Percentiles rank a stretch among this genome's conserved stretches.
phyloP scores from a whole-genome alignment of 208 protist genomes.

The Phytomonas francai region DNA sequence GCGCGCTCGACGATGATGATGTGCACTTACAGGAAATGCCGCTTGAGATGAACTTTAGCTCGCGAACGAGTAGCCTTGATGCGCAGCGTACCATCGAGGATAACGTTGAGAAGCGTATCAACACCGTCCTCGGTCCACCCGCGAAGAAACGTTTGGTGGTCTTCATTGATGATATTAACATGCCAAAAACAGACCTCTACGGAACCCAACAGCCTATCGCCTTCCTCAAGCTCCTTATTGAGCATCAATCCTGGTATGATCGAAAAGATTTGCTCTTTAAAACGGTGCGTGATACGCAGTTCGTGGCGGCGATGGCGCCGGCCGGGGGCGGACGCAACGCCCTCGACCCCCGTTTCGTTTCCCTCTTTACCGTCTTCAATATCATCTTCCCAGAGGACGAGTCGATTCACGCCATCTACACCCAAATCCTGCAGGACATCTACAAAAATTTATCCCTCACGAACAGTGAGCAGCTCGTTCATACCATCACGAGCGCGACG shows the following conservation, averaged over 20 bases:
- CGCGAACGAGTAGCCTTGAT: constrained; percentile 93
- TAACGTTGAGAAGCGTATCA: constrained; percentile 96
- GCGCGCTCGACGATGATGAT: constrained; percentile 30
- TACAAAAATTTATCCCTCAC: constrained; percentile 59
- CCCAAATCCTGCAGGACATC: constrained; percentile 90
- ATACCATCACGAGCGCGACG: constrained; percentile 88
- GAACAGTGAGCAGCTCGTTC: constrained; percentile 29
- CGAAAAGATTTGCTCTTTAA: constrained; percentile 95
- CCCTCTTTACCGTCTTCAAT: constrained; percentile 96
- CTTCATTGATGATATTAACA: constrained; percentile 99
- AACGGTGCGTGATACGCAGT: constrained; percentile 94
- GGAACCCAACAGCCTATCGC: constrained; percentile 99
- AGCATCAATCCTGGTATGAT: constrained; percentile 95
- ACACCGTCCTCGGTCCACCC: constrained; percentile 93
- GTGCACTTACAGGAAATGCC: constrained; percentile 86
- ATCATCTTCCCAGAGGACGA: constrained; percentile 95
- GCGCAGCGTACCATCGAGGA: constrained; percentile 96
- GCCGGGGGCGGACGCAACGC: constrained; percentile 95
- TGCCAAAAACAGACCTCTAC: constrained; percentile 97
- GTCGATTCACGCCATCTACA: constrained; percentile 96
- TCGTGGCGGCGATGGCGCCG: constrained; percentile 95
- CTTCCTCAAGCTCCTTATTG: constrained; percentile 97
- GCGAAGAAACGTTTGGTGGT: constrained; percentile 94
- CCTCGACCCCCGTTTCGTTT: constrained; percentile 97
- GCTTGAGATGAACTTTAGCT: constrained; percentile 96